phyloP scores from a whole-genome alignment of 108 stramenopile genomes.

The Nitzschia putrida region DNA sequence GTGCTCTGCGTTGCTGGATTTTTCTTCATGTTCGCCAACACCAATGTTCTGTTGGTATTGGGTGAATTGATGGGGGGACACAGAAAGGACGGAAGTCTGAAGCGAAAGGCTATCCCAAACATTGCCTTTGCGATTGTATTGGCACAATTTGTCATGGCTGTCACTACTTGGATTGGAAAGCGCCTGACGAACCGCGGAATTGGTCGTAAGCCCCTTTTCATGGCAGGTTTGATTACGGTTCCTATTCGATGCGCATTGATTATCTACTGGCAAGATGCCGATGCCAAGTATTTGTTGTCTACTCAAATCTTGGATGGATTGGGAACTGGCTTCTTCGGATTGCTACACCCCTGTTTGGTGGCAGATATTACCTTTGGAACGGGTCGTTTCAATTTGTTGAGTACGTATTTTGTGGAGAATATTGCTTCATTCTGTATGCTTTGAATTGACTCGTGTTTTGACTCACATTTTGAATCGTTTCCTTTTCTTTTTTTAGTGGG shows the following conservation, averaged over 20 bases:
- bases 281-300: conserved; percentile 65
- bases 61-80: conserved; percentile 90
- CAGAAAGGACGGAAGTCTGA: conserved; percentile 65
- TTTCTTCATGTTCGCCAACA: conserved; percentile 89
- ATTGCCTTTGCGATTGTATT: conserved; percentile 85
- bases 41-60: conserved; percentile 83
- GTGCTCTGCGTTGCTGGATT: conserved; percentile 82
- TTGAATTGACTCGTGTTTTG: background rate
- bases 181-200: conserved; percentile 59
- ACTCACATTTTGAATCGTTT: background rate
- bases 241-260: conserved; percentile 84
- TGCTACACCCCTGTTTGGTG: conserved; percentile 83
- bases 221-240: conserved; percentile 73
- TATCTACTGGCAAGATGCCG: conserved; percentile 80
- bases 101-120: conserved; percentile 73
- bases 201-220: conserved; percentile 79
- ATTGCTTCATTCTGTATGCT: no score
- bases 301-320: conserved; percentile 87
- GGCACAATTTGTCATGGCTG: conserved; percentile 85
- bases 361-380: conserved; percentile 88
- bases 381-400: conserved; percentile 84
- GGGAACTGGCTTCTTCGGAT: conserved; percentile 81
- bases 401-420: conserved; percentile 34
- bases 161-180: conserved; percentile 69
- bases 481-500: conserved; percentile 38